A percentile compares a stretch with the other conserved stretches of the same genome.
Conservation (phyloP, 2,329 filamentous ascomycete species). For the Colletotrichum theobromicola region DNA sequence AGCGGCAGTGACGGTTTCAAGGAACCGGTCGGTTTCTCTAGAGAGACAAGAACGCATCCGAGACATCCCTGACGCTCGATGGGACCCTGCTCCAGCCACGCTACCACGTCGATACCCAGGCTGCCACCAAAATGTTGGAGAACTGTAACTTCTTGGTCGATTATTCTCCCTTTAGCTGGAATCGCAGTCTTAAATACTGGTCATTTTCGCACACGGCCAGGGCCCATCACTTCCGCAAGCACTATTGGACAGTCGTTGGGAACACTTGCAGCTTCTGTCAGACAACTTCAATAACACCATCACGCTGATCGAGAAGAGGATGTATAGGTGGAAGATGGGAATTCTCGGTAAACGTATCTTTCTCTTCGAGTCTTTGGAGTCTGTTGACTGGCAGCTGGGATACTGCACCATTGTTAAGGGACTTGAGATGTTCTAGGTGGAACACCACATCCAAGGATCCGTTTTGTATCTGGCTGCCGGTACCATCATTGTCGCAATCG, state of each 20-base stretch:
- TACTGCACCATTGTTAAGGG: constrained; percentile 21
- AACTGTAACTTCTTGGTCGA: not conserved
- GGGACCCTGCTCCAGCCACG: not conserved
- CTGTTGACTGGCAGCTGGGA: not conserved
- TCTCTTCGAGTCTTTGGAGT: not conserved
- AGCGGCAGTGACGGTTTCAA: not conserved
- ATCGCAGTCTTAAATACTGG: constrained; percentile 6
- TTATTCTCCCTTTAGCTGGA: constrained; percentile 19
- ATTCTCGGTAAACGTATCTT: constrained; percentile 8
- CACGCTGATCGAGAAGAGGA: too few species aligned
- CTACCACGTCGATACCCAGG: not conserved
- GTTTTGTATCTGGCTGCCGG: constrained; percentile 43
- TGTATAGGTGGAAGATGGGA: too few species aligned
- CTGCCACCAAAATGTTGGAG: not conserved
- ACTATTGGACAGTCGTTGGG: too few species aligned
- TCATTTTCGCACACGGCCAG: not conserved
- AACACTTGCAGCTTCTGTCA: too few species aligned
- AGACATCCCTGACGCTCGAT: not conserved
- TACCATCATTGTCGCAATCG: constrained; percentile 30
- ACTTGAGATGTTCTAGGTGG: constrained; percentile 46
- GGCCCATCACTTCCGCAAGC: not conserved
- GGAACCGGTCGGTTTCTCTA: not conserved
- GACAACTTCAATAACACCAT: too few species aligned
- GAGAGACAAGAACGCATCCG: not conserved
- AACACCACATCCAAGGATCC: constrained; percentile 50